A percentile compares a stretch with the other conserved stretches of the same genome.
Conservation (phyloP, 805 yeast genomes). For the Naumovozyma dairenensis region DNA sequence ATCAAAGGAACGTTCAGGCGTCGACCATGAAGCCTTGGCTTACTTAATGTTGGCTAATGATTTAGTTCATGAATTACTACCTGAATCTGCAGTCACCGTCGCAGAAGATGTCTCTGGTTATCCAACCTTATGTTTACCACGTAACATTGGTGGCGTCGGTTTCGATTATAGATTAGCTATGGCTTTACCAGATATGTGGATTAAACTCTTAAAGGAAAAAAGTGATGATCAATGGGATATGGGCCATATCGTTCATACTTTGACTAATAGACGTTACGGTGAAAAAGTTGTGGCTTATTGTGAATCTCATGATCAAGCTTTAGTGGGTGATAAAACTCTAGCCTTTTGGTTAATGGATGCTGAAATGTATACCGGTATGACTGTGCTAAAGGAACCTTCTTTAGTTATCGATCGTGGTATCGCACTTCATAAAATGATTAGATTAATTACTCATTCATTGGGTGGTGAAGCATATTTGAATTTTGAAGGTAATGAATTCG, state of each 20-base stretch:
- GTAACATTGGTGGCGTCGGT: slow-evolving; percentile 76
- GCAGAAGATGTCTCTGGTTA: slow-evolving; percentile 98
- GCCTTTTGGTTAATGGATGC: slow-evolving; percentile 99
- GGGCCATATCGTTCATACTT: slow-evolving; percentile 65
- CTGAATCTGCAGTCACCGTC: slow-evolving; percentile 55
- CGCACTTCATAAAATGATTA: slow-evolving; percentile 81
- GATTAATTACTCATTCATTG: slow-evolving; percentile 76
- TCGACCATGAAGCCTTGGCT: slow-evolving; percentile 78
- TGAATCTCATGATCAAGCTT: slow-evolving; percentile 94
- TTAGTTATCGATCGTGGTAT: slow-evolving; percentile 82
- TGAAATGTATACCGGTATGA: slow-evolving; percentile 96
- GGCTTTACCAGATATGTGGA: slow-evolving; percentile 99
- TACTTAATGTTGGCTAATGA: slow-evolving; percentile 89
- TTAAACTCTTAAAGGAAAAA: slow-evolving; percentile 76
- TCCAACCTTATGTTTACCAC: slow-evolving; percentile 83
- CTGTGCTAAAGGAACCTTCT: slow-evolving; percentile 59
- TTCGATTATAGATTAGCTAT: slow-evolving; percentile 88
- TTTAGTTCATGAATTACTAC: slow-evolving; percentile 47
- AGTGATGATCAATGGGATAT: slow-evolving; percentile 88
- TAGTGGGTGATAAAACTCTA: slow-evolving; percentile 91
- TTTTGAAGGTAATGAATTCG: slow-evolving; percentile 96
- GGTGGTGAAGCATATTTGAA: slow-evolving; percentile 97
- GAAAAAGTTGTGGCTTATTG: slow-evolving; percentile 88
- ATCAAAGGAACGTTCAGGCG: slow-evolving; percentile 52
- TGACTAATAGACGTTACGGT: slow-evolving; percentile 78